Evolutionary conservation across 306 rosid species (phyloP).

Genomic region (Hippophae gyantsensis): DNA sequence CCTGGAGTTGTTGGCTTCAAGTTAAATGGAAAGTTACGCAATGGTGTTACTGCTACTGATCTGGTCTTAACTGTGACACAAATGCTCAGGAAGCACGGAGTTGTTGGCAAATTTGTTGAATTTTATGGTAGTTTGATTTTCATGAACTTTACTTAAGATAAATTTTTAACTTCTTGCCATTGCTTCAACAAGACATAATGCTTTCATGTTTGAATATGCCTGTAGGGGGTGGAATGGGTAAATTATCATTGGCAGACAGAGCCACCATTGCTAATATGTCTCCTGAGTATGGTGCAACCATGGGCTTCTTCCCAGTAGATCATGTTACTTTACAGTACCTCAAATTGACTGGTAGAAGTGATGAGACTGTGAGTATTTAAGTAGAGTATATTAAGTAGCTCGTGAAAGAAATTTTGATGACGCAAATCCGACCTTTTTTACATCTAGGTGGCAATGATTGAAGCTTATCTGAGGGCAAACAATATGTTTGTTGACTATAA

Average conservation of each 20-base stretch:
- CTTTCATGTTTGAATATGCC: conserved; percentile 23
- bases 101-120: conserved; percentile 93
- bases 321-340: conserved; percentile 92
- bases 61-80: conserved; percentile 90
- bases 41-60: conserved; percentile 92
- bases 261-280: conserved; percentile 99
- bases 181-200: not conserved
- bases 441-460: conserved; percentile 75
- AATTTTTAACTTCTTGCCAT: not conserved
- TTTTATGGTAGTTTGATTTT: conserved; percentile 56
- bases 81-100: conserved; percentile 88
- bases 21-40: conserved; percentile 61
- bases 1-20: conserved; percentile 96
- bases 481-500: conserved; percentile 83
- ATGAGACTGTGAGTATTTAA: conserved; percentile 62
- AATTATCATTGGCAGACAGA: conserved; percentile 86
- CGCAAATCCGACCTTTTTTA: conserved; percentile 10
- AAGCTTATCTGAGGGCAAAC: conserved; percentile 90
- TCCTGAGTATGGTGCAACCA: conserved; percentile 98
- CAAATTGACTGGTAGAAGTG: conserved; percentile 86
- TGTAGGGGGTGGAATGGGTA: conserved; percentile 86
- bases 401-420: not conserved
- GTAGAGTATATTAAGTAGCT: conserved; percentile 6
- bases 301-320: conserved; percentile 99
- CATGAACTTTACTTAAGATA: not conserved